A percentile compares a stretch with the other conserved stretches of the same genome.
phyloP scores from a whole-genome alignment of 441 rosid species.

The Biscutella auriculata region DNA sequence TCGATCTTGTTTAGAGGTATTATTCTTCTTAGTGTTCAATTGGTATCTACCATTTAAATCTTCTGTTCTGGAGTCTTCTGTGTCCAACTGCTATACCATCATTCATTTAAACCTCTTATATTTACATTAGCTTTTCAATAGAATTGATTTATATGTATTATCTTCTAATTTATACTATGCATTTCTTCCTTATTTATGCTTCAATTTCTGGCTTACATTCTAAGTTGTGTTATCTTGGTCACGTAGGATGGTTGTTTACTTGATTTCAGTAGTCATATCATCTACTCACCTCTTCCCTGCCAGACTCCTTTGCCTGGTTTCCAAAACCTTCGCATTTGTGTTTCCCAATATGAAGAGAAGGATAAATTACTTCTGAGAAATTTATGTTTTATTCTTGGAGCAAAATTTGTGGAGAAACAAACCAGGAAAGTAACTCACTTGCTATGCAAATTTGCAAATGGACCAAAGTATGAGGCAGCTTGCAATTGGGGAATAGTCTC shows the following conservation, averaged over 20 bases:
- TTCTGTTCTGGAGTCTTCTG: not conserved
- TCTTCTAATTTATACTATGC: not conserved
- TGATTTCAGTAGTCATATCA: slow-evolving; percentile 71
- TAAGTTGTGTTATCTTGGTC: slow-evolving; percentile 23
- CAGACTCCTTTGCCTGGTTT: slow-evolving; percentile 81
- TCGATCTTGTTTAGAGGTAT: slow-evolving; percentile 88
- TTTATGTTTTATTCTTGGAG: slow-evolving; percentile 84
- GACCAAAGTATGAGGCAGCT: slow-evolving; percentile 75
- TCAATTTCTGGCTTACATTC: slow-evolving; percentile 1
- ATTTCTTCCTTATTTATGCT: not conserved
- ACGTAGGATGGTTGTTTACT: slow-evolving; percentile 75
- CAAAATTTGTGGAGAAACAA: slow-evolving; percentile 49
- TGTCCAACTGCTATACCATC: slow-evolving; percentile 8
- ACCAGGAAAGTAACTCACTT: slow-evolving; percentile 82
- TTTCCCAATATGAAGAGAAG: slow-evolving; percentile 76
- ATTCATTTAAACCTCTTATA: slow-evolving; percentile 1
- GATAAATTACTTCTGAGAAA: slow-evolving; percentile 65
- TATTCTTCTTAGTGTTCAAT: slow-evolving; percentile 10
- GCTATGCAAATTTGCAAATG: slow-evolving; percentile 65
- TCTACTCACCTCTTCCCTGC: slow-evolving; percentile 88
- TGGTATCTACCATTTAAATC: not conserved
- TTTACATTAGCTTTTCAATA: not conserved
- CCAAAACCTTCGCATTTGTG: slow-evolving; percentile 60
- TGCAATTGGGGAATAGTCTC: slow-evolving; percentile 62
- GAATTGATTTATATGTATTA: not conserved